Evolutionary conservation across 2,329 filamentous ascomycete genomes (phyloP).

Genomic region (Pestalotiopsis sp.): DNA sequence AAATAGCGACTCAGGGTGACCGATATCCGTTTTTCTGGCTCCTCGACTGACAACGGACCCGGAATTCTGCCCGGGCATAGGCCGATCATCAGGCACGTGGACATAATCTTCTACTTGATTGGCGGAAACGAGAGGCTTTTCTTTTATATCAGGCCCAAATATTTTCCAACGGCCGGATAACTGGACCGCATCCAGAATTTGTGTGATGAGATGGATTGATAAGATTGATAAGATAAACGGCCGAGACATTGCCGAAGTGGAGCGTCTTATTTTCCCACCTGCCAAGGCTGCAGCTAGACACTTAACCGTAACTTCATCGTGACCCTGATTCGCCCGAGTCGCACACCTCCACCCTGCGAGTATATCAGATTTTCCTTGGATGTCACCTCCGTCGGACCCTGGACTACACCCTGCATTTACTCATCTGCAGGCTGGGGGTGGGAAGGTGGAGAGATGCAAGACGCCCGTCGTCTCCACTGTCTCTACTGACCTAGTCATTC

Average conservation of each 20-base stretch:
- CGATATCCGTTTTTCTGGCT: not conserved
- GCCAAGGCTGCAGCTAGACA: not conserved
- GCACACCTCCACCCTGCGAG: not conserved
- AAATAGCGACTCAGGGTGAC: too few relatives aligned
- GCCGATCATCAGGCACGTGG: not conserved
- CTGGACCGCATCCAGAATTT: not conserved
- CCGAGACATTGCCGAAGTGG: not conserved
- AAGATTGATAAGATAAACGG: not conserved
- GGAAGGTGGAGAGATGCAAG: too few relatives aligned
- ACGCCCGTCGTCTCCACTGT: too few relatives aligned
- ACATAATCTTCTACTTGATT: not conserved
- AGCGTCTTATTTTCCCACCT: not conserved
- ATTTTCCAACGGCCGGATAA: not conserved
- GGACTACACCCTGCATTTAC: not conserved
- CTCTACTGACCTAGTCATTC: too few relatives aligned
- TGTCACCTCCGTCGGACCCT: not conserved
- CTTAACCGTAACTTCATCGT: not conserved
- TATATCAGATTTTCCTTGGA: not conserved
- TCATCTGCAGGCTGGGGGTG: too few relatives aligned
- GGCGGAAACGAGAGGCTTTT: not conserved
- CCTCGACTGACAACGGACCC: not conserved
- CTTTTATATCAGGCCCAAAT: not conserved
- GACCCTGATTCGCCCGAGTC: not conserved
- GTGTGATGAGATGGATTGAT: not conserved
- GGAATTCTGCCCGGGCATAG: not conserved